phyloP scores from a whole-genome alignment of 1,284 basidiomycete species.

The Cutaneotrichosporon mucoides region DNA sequence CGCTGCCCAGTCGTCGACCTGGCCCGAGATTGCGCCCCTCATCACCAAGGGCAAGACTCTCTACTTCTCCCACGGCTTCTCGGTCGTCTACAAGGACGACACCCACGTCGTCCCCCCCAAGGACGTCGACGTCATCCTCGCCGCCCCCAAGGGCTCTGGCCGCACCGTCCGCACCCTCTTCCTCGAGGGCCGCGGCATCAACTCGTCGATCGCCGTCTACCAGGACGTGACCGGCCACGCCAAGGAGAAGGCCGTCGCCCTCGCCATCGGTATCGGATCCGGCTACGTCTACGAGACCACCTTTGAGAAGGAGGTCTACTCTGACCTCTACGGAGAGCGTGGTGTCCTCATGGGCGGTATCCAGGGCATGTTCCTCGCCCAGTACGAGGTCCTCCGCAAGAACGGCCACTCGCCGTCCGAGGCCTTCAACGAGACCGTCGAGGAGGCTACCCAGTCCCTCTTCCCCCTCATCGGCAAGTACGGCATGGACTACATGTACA shows the following conservation, averaged over 20 bases:
- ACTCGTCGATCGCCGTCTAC: constrained; percentile 53
- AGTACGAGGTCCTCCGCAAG: constrained; percentile 97
- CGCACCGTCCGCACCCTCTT: constrained; percentile 98
- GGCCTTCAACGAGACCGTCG: constrained; percentile 98
- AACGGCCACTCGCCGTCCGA: constrained; percentile 98
- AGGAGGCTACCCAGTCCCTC: constrained; percentile 97
- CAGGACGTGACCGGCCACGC: constrained; percentile 95
- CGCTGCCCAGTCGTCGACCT: constrained; percentile 94
- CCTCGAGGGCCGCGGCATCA: constrained; percentile 87
- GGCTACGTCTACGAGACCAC: constrained; percentile 86
- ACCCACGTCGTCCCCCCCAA: constrained; percentile 87
- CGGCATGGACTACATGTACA: constrained; percentile 99
- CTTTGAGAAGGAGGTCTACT: constrained; percentile 99
- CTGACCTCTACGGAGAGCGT: constrained; percentile 98
- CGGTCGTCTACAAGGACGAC: constrained; percentile 96
- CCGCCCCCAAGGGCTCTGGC: constrained; percentile 98
- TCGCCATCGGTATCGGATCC: constrained; percentile 91
- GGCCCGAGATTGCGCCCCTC: constrained; percentile 79
- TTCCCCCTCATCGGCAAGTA: constrained; percentile 95
- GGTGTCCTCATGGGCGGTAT: constrained; percentile 99
- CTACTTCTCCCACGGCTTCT: constrained; percentile 99
- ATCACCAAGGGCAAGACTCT: constrained; percentile 99
- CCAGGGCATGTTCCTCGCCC: constrained; percentile 96
- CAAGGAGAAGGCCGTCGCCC: constrained; percentile 91
- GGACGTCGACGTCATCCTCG: constrained; percentile 98